Conservation (phyloP, 805 yeast genomes). For the Osmozyma mogii region DNA sequence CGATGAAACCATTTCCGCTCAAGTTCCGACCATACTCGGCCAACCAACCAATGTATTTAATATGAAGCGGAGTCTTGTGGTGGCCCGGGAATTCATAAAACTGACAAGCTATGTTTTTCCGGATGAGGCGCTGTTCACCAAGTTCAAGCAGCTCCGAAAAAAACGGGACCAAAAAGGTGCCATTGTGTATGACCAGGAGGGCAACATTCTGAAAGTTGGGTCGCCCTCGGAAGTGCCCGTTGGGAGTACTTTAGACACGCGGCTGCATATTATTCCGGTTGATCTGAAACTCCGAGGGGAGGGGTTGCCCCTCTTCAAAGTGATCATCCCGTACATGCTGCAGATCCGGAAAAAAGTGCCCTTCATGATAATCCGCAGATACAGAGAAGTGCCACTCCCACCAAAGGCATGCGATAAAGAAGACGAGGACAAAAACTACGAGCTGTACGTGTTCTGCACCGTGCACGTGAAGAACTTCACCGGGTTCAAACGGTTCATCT, state of each 20-base stretch:
- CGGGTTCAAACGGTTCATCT: constrained; percentile 19
- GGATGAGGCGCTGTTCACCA: constrained; percentile 18
- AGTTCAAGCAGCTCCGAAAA: constrained; percentile 21
- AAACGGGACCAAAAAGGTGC: constrained; percentile 14
- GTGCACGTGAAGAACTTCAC: constrained; percentile 23
- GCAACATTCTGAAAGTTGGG: constrained; percentile 7
- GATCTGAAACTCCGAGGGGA: constrained; percentile 22
- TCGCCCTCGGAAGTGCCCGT: constrained; percentile 1
- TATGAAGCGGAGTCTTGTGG: constrained; percentile 21
- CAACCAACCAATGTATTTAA: constrained; percentile 15
- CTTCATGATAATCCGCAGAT: constrained; percentile 23
- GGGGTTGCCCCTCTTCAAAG: constrained; percentile 31
- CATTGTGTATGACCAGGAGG: constrained; percentile 14
- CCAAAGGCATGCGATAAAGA: constrained; percentile 2
- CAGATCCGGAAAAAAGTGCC: constrained; percentile 28
- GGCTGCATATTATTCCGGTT: constrained; percentile 26
- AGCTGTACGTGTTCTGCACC: constrained; percentile 26
- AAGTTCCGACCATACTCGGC: constrained; percentile 12
- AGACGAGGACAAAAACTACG: constrained; percentile 20
- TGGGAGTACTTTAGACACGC: constrained; percentile 14
- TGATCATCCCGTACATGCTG: constrained; percentile 29
- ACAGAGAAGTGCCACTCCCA: constrained; percentile 22
- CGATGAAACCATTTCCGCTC: constrained; percentile 7
- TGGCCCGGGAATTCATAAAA: constrained; percentile 28
- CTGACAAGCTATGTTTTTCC: constrained; percentile 22